These are phyloP conservation scores for Lentinula detonsa DNA, from an alignment of 768 basidiomycete species.

Conservation along the genomic window DNA sequence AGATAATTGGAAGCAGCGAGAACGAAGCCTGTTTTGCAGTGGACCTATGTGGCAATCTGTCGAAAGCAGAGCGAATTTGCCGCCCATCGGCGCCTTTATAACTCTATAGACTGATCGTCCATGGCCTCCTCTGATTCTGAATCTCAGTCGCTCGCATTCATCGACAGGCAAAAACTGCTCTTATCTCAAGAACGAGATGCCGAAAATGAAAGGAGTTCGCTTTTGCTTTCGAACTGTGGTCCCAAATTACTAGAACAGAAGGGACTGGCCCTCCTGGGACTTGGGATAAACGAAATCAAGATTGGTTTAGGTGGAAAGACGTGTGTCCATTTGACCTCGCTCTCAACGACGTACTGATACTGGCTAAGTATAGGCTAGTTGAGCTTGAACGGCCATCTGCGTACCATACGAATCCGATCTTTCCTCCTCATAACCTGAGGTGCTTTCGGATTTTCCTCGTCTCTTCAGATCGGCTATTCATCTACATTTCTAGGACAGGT, in stretches of 20 bases:
- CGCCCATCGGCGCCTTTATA: background rate
- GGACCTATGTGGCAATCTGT: background rate
- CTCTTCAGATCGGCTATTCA: background rate
- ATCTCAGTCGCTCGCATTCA: constrained; percentile 45
- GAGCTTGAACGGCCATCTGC: constrained; percentile 82
- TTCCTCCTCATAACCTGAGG: constrained; percentile 89
- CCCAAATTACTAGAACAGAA: constrained; percentile 84
- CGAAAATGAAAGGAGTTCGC: constrained; percentile 76
- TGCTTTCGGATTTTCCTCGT: constrained; percentile 18
- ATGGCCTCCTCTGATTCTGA: constrained; percentile 1
- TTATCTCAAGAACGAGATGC: constrained; percentile 70
- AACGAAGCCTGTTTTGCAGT: background rate
- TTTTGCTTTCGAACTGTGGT: constrained; percentile 78
- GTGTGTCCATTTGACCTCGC: constrained; percentile 31
- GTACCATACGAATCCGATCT: constrained; percentile 60
- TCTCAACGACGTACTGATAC: constrained; percentile 12
- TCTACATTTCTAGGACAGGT: constrained; percentile 52
- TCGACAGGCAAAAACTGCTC: constrained; percentile 61
- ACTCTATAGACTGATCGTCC: background rate
- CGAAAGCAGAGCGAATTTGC: background rate
- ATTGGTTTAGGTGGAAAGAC: constrained; percentile 92
- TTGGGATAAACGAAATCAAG: constrained; percentile 65
- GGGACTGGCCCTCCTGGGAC: constrained; percentile 71
- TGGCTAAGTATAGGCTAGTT: constrained; percentile 58
- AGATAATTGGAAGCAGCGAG: background rate